Percentiles rank a stretch among this genome's conserved stretches.
phyloP scores from a whole-genome alignment of 768 basidiomycete species.

The Hebeloma cylindrosporum region DNA sequence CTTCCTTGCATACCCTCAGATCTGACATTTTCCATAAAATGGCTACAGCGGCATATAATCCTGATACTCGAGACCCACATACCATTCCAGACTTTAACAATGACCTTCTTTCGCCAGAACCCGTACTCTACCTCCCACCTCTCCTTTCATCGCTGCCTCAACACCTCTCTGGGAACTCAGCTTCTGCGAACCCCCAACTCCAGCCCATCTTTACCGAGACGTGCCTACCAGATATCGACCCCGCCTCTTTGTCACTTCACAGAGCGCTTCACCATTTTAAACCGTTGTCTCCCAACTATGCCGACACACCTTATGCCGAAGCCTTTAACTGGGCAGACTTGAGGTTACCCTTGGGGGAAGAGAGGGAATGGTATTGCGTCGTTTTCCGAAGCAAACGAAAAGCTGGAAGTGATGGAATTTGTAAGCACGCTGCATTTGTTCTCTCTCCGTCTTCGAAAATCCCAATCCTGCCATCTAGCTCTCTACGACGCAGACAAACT shows the following conservation, averaged over 20 bases:
- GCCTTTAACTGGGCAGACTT: conserved; percentile 91
- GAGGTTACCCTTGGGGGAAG: conserved; percentile 62
- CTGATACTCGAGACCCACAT: conserved; percentile 17
- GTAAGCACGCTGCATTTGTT: conserved; percentile 40
- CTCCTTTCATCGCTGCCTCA: conserved; percentile 75
- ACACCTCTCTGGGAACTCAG: conserved; percentile 28
- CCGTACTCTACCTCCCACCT: conserved; percentile 82
- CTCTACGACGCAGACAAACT: conserved; percentile 84
- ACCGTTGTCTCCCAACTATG: conserved; percentile 62
- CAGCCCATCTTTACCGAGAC: conserved; percentile 65
- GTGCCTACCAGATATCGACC: conserved; percentile 82
- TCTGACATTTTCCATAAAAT: conserved; percentile 22
- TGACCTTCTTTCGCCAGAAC: conserved; percentile 27
- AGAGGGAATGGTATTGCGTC: conserved; percentile 91
- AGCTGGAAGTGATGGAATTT: conserved; percentile 62
- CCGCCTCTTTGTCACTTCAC: conserved; percentile 81
- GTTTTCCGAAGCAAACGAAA: conserved; percentile 83
- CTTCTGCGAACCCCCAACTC: conserved; percentile 26
- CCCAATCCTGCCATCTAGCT: conserved; percentile 39
- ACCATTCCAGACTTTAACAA: conserved; percentile 20
- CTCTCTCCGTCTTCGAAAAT: no score
- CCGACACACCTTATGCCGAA: conserved; percentile 57
- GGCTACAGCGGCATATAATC: no score
- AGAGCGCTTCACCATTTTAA: conserved; percentile 78
- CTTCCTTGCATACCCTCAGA: not conserved